Base-by-base conservation (phyloP, 2,329 filamentous ascomycete species). In the Microascus cirrosus region DNA sequence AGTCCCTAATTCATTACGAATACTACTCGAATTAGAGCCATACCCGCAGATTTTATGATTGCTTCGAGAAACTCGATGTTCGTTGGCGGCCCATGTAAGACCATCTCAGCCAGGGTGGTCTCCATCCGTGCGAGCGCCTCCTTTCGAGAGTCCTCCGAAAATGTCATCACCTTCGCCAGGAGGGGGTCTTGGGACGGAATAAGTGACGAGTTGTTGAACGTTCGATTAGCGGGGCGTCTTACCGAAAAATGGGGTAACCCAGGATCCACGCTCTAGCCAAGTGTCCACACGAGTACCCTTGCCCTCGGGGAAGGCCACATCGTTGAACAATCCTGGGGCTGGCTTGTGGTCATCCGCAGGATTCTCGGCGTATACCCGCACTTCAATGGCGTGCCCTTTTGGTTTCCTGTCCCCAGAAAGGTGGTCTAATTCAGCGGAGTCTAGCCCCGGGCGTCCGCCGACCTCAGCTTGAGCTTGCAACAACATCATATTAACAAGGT, bases 401-500 rank as follows among this genome's bases (percentile, higher is more conserved):
- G 50, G 50, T 22, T 13, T 70, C 71, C 36, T 72, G 69, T 25
- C 50, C 22, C 28, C 50, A 11, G 20, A 7, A 25, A 32, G 8
- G 28, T 8, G 4, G 28, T 32, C 8, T 32, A 32, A 32, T 32
- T 32, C 28, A 4, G 28, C 22, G 5, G 15, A 12, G 22, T 20
- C 28, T 20, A 52, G 50, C 4, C 50, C 50, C 20, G 22, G 15
- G 18, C 50, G 50, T 24, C 50, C 50, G 15, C 24, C 20, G 4
- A 52, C 13, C 22, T 52, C 0, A 62, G 62, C 12, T 13, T n/a
- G 13, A 12, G 50, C 50, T 52, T 52, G 50, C 28, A 24, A 24
- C 50, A 75, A 58, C 73, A 76, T 76, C 24, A 71, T 64, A 35
- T 83, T 77, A 1, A 92, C 88, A 12, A 92, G 74, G 66, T 92